Base-by-base conservation (phyloP, 106 monocot species). In the Ottelia alismoides region DNA sequence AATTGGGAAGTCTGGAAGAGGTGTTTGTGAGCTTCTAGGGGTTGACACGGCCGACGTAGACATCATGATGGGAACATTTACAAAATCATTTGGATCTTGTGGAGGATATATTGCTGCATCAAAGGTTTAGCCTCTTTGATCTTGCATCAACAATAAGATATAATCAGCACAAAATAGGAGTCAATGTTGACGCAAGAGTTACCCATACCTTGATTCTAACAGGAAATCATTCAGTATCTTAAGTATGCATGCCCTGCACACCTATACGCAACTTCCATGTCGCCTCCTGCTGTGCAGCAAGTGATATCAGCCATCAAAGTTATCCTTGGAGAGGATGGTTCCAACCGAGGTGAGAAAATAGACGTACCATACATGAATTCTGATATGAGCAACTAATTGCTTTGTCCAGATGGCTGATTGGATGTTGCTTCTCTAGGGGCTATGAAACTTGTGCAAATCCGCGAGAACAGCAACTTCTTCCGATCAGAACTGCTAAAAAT, bases 31-130 rank as follows among this genome's bases (percentile, higher is more conserved):
- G 29, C 66, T 56, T 24, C 56, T 56, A 1, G 56, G 66, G 10
- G 66, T 66, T 28, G 66, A 66, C 24, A 14, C 66, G 5, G 55
- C 66, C 12, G 66, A 66, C 46, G 66, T 66, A 46, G 66, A 66
- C 20, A 56, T 66, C 24, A 66, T 66, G 66, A 66, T 66, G 66
- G 66, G 66, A 7, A 66, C 66, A 0, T 66, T 66, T 23, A 66
- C 66, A 16, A 66, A 66, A 25, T 56, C 56, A 14, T 66, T 66
- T 31, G 56, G 47, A 22, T 55, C 66, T 3, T 55, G 55, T 49
- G 66, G 66, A 23, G 66, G 66, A 23, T 66, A 66, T 56, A 57
- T 66, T 30, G 66, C 66, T 1, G 66, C 47, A 28, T 65, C 64
- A 65, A 65, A 65, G 64, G 64, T 65, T 18, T 25, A 16, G 29